Conservation (phyloP, 2,329 filamentous ascomycete genomes). For the Sarocladium brachiariae region DNA sequence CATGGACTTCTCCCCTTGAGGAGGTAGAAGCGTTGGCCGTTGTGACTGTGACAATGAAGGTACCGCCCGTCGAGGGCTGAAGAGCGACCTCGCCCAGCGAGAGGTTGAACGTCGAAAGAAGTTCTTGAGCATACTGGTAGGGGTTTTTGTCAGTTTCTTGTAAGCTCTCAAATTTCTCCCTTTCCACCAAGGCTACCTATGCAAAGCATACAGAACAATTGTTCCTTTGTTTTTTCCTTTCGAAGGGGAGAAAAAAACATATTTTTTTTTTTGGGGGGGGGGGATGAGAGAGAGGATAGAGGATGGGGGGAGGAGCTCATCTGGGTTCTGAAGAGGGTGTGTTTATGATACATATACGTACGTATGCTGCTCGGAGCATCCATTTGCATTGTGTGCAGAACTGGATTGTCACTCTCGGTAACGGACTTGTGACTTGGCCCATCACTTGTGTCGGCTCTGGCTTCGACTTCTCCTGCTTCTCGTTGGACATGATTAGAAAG, state of each 20-base stretch:
- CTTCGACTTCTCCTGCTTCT: not conserved
- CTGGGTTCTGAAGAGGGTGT: no score
- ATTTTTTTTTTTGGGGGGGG: no score
- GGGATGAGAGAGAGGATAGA: not conserved
- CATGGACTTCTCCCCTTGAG: constrained; percentile 10
- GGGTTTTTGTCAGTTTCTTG: no score
- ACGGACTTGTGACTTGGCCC: constrained; percentile 4
- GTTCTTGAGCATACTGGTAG: constrained; percentile 92
- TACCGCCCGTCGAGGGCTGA: constrained; percentile 75
- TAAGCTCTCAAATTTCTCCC: no score
- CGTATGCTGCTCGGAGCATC: constrained; percentile 82
- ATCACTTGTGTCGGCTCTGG: not conserved
- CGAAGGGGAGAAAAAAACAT: no score
- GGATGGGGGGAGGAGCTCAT: not conserved
- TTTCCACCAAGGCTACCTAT: no score
- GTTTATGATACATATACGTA: no score
- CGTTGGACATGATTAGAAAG: not conserved
- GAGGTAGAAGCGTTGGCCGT: constrained; percentile 11
- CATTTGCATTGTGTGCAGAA: constrained; percentile 94
- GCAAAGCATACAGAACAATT: no score
- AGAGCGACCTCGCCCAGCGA: constrained; percentile 81
- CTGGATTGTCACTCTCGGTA: constrained; percentile 29
- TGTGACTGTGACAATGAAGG: constrained; percentile 67
- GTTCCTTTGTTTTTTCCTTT: not conserved
- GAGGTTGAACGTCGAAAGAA: constrained; percentile 85